Evolutionary conservation across 2,329 filamentous ascomycete species (phyloP).

Genomic region (Colletotrichum cereale): DNA sequence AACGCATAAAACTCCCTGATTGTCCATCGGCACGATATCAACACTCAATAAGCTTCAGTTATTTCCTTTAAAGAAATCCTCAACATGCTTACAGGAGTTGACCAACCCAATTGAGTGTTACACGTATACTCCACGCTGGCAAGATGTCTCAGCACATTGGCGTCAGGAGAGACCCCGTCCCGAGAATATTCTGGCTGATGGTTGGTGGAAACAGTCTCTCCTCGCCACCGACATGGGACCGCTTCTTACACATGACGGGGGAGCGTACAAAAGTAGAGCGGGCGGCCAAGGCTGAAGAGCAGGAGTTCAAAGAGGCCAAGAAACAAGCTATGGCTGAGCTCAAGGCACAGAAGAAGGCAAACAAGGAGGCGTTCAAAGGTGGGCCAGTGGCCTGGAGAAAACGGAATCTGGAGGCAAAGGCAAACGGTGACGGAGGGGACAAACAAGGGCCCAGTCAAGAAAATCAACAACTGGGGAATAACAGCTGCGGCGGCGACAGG

Average conservation of each 20-base stretch:
- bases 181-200: slow-evolving; percentile 24
- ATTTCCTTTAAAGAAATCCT: neutral
- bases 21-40: neutral
- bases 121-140: neutral
- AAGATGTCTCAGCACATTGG: slow-evolving; percentile 12
- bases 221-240: slow-evolving; percentile 24
- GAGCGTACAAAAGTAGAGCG: slow-evolving; percentile 14
- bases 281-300: neutral
- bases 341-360: slow-evolving; percentile 10
- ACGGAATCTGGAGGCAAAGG: slow-evolving; percentile 3
- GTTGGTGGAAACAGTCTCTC: slow-evolving; percentile 29
- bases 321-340: slow-evolving; percentile 24
- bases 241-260: slow-evolving; percentile 4
- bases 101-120: neutral
- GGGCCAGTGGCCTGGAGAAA: slow-evolving; percentile 25
- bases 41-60: neutral
- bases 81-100: no score
- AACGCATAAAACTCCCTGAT: neutral
- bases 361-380: slow-evolving; percentile 16
- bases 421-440: neutral
- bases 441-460: neutral
- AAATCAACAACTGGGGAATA: neutral
- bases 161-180: neutral
- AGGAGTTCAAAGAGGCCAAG: slow-evolving; percentile 12
- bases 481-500: neutral